These are phyloP conservation scores for Populus hybrid DNA, from an alignment of 441 rosid genomes.

Conservation along the genomic window DNA sequence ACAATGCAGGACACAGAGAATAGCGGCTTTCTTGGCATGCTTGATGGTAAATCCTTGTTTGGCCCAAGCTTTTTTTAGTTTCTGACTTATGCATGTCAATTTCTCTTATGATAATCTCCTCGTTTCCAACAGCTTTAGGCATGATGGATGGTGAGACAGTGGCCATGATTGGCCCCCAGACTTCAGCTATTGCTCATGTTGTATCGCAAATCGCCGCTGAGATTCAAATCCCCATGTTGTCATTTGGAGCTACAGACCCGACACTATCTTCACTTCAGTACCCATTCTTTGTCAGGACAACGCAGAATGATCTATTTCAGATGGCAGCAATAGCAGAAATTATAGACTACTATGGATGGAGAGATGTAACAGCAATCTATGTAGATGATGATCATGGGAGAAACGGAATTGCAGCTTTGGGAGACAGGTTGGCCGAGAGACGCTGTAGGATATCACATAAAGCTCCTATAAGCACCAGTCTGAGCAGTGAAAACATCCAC, in stretches of 20 bases:
- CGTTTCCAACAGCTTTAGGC: no score
- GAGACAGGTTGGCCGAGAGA: not conserved
- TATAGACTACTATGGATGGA: not conserved
- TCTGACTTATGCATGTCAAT: no score
- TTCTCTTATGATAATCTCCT: no score
- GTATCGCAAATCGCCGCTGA: not conserved
- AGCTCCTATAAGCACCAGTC: not conserved
- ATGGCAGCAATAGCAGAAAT: not conserved
- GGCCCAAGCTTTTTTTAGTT: not conserved
- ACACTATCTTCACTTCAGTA: not conserved
- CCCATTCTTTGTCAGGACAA: not conserved
- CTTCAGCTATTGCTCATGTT: not conserved
- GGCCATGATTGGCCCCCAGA: not conserved
- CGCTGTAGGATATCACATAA: not conserved
- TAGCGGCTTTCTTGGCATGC: constrained; percentile 66
- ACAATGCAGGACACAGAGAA: constrained; percentile 56
- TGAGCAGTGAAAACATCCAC: not conserved
- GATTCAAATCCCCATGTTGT: not conserved
- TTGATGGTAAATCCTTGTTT: constrained; percentile 47
- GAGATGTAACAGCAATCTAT: not conserved
- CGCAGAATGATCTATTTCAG: not conserved
- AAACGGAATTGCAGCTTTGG: not conserved
- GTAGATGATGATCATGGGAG: constrained; percentile 4
- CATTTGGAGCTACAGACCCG: not conserved
- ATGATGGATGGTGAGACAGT: not conserved